Conservation (phyloP, 1,284 basidiomycete species). For the Cryptococcus jaspeensis region DNA sequence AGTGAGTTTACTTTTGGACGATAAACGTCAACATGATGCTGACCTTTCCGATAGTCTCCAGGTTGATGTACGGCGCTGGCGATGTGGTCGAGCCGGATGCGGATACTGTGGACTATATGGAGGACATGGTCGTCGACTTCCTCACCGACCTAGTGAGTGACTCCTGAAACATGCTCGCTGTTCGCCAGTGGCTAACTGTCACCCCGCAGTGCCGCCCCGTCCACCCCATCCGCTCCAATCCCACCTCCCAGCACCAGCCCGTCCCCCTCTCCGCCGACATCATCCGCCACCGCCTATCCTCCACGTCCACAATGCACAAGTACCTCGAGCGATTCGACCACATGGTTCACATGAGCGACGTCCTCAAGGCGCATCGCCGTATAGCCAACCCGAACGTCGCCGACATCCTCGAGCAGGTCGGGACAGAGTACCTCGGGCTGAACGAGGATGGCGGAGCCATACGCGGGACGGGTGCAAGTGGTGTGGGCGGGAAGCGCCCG, state of each 20-base stretch:
- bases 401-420: slow-evolving; percentile 38
- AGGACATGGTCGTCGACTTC: slow-evolving; percentile 45
- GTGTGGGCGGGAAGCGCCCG: not conserved
- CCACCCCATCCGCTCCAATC: slow-evolving; percentile 27
- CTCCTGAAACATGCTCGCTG: not conserved
- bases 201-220: slow-evolving; percentile 33
- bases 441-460: slow-evolving; percentile 21
- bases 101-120: slow-evolving; percentile 45
- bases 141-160: slow-evolving; percentile 39
- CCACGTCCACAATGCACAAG: slow-evolving; percentile 31
- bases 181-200: not conserved
- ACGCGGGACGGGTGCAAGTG: not conserved
- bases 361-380: slow-evolving; percentile 26
- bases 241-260: slow-evolving; percentile 14
- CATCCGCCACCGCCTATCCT: slow-evolving; percentile 37
- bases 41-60: slow-evolving; percentile 24
- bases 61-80: slow-evolving; percentile 46
- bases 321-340: slow-evolving; percentile 45
- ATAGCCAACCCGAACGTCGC: slow-evolving; percentile 27
- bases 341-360: slow-evolving; percentile 40
- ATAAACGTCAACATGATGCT: slow-evolving; percentile 6
- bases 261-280: slow-evolving; percentile 32
- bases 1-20: slow-evolving; percentile 22
- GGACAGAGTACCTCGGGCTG: slow-evolving; percentile 38
- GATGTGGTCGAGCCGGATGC: slow-evolving; percentile 41